phyloP scores from a whole-genome alignment of 306 rosid genomes.

The Canavalia ensiformis region DNA sequence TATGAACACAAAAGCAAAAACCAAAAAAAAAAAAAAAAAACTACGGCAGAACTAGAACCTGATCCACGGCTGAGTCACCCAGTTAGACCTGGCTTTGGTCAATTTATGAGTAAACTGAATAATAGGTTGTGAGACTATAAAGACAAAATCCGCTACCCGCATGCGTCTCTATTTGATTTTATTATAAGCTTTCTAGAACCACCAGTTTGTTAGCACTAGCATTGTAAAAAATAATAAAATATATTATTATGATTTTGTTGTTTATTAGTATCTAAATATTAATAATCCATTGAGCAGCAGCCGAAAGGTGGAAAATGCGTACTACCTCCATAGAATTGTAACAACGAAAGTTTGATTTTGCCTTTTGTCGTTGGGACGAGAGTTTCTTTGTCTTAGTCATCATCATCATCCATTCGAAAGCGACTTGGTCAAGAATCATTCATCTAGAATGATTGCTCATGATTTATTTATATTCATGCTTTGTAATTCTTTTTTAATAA shows the following conservation, averaged over 20 bases:
- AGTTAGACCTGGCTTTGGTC: background rate
- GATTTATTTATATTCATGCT: constrained; percentile 1
- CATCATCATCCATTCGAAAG: background rate
- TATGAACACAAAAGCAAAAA: background rate
- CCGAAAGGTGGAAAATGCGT: constrained; percentile 34
- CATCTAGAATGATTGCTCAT: constrained; percentile 39
- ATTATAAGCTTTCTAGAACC: constrained; percentile 15
- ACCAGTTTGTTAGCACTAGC: background rate
- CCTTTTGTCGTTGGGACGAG: background rate
- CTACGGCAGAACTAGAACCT: background rate
- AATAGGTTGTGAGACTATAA: background rate
- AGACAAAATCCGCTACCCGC: background rate
- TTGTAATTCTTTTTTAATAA: background rate
- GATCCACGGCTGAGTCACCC: constrained; percentile 16
- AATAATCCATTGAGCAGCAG: constrained; percentile 11
- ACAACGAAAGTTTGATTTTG: constrained; percentile 20
- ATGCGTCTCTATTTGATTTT: constrained; percentile 1
- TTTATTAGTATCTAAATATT: background rate
- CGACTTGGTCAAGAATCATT: constrained; percentile 21
- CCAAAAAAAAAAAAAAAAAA: background rate
- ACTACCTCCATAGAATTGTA: background rate
- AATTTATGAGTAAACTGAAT: background rate
- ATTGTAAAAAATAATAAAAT: background rate
- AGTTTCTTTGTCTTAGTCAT: constrained; percentile 5
- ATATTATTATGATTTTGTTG: constrained; percentile 5